These are phyloP conservation scores for Kwoniella sp. DNA, from an alignment of 768 basidiomycete genomes.

Conservation along the genomic window DNA sequence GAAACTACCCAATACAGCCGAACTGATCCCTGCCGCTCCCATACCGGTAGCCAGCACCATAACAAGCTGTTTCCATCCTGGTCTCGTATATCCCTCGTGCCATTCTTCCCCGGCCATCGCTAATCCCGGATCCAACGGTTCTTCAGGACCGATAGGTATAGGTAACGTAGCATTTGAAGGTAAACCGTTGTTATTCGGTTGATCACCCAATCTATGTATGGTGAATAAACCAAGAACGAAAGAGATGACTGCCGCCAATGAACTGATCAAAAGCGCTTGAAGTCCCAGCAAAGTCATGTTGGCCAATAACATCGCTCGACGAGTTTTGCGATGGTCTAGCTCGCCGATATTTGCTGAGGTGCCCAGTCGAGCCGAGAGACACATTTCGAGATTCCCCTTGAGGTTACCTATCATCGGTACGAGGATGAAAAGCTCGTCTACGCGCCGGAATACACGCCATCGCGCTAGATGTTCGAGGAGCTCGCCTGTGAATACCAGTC, in stretches of 20 bases:
- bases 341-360: slow-evolving; percentile 92
- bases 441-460: slow-evolving; percentile 84
- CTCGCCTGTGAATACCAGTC: slow-evolving; percentile 86
- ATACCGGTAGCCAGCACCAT: slow-evolving; percentile 62
- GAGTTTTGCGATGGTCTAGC: slow-evolving; percentile 70
- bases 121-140: slow-evolving; percentile 32
- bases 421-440: slow-evolving; percentile 95
- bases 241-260: slow-evolving; percentile 76
- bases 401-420: slow-evolving; percentile 87
- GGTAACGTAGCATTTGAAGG: slow-evolving; percentile 9
- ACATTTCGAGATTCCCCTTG: slow-evolving; percentile 98
- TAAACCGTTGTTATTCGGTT: slow-evolving; percentile 1
- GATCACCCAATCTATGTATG: slow-evolving; percentile 50
- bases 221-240: slow-evolving; percentile 67
- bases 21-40: slow-evolving; percentile 76
- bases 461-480: slow-evolving; percentile 85
- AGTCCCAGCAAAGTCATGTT: slow-evolving; percentile 87
- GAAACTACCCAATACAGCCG: slow-evolving; percentile 81
- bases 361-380: slow-evolving; percentile 89
- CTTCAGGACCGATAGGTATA: slow-evolving; percentile 2
- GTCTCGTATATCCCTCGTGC: slow-evolving; percentile 55
- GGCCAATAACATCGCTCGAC: slow-evolving; percentile 71
- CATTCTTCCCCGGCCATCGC: slow-evolving; percentile 42
- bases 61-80: slow-evolving; percentile 57
- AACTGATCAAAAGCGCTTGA: slow-evolving; percentile 86